Percentiles rank a stretch among this genome's conserved stretches.
Evolutionary conservation across 768 basidiomycete species (phyloP).

Genomic region (Kockovaella imperatae): DNA sequence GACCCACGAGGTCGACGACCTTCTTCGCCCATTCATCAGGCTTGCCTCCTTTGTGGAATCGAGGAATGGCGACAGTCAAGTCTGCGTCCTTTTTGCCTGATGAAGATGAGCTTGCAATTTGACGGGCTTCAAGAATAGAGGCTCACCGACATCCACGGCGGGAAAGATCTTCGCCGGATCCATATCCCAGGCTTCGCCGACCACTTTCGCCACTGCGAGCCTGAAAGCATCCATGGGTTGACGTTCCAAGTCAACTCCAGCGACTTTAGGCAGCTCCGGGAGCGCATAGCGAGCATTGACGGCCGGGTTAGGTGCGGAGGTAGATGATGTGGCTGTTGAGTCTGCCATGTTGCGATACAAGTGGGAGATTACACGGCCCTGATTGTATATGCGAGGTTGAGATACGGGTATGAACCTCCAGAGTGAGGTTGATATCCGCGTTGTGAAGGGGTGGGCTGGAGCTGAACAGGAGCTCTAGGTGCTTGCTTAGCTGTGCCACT

Average conservation of each 20-base stretch:
- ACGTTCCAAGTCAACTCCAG: slow-evolving; percentile 16
- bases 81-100: slow-evolving; percentile 79
- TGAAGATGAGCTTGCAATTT: neutral
- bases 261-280: slow-evolving; percentile 19
- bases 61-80: slow-evolving; percentile 83
- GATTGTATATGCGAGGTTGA: no score
- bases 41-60: slow-evolving; percentile 74
- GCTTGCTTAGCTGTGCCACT: no score
- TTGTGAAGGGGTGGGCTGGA: no score
- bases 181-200: slow-evolving; percentile 36
- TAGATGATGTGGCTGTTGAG: slow-evolving; percentile 4
- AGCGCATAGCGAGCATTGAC: slow-evolving; percentile 18
- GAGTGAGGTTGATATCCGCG: no score
- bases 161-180: slow-evolving; percentile 65
- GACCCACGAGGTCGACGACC: slow-evolving; percentile 64
- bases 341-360: slow-evolving; percentile 1
- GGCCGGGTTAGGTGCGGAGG: neutral
- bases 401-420: no score
- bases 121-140: neutral
- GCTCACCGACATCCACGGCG: slow-evolving; percentile 65
- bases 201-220: slow-evolving; percentile 33
- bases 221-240: slow-evolving; percentile 33
- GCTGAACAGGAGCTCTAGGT: no score
- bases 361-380: no score
- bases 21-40: slow-evolving; percentile 62